Evolutionary conservation across 441 rosid species (phyloP), one percentile per base, ranked within the genome.

Genomic region (Erodium chrysanthum): DNA sequence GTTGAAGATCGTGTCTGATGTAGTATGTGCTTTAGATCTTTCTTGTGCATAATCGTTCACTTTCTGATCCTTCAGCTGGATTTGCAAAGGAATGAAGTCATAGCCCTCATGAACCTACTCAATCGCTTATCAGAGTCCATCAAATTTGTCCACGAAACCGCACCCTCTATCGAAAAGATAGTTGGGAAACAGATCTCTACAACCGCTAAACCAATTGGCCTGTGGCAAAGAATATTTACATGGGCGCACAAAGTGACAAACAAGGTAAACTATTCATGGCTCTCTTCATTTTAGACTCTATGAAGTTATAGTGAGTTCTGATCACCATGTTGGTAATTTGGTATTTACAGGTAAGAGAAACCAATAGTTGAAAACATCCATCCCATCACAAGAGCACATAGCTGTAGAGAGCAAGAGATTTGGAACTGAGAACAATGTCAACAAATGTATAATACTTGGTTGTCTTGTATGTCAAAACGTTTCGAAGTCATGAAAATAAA

Each of bases 51-150:
- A 20, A 6, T 14, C 35, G 25, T 66, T 50, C 21, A 66, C 40
- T 37, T 25, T 66, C 0, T 21, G 23, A 33, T 5, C 59, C 20
- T 66, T 62, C 78, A 75, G 78, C 60, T 75, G 74, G 68, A 70
- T 69, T 60, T 75, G 69, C 78, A 75, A 65, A n/a, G 78, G 66
- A 75, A 75, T 15, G 74, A 70, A 56, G 74, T 75, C 58, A 75
- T 75, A 20, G 78, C 78, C 48, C 66, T 75, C 50, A 70, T 75
- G 74, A 75, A 75, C 71, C 62, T 75, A 17, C 78, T 75, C 54
- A 75, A 70, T 27, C 74, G 78, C 11, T 71, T 75, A 42, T 75
- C 78, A 0, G 78, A 75, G 67, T 75, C 78, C 0, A 65, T 79
- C 15, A 75, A 68, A 12, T 68, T 79, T 27, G 64, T 70, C 42